A percentile compares a stretch with the other conserved stretches of the same genome.
Evolutionary conservation across 1,139 yeast genomes (phyloP).

Genomic region (Yarrowia galli): DNA sequence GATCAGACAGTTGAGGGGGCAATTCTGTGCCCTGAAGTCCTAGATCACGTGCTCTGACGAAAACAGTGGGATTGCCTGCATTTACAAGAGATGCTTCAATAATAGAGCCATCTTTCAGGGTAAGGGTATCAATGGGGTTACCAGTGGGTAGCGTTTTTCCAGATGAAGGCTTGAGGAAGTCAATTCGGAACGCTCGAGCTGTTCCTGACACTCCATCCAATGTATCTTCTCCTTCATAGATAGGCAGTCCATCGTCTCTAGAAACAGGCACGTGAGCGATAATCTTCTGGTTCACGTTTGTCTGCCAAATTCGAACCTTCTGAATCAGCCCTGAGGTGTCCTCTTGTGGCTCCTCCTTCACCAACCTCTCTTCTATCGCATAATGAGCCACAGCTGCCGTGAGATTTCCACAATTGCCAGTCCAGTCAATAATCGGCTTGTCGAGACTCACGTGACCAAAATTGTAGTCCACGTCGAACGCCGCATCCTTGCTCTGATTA

Average conservation of each 20-base stretch:
- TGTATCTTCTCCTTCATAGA: constrained; percentile 23
- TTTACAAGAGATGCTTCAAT: constrained; percentile 24
- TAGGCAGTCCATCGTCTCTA: constrained; percentile 8
- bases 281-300: constrained; percentile 15
- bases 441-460: constrained; percentile 38
- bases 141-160: constrained; percentile 32
- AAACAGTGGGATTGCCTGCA: constrained; percentile 31
- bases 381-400: constrained; percentile 37
- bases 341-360: constrained; percentile 2
- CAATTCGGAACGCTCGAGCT: constrained; percentile 26
- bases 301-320: constrained; percentile 34
- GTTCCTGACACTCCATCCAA: constrained; percentile 31
- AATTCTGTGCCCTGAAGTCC: constrained; percentile 15
- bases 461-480: constrained; percentile 29
- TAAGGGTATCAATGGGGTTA: not conserved
- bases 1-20: constrained; percentile 26
- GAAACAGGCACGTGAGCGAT: constrained; percentile 33
- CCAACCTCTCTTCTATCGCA: constrained; percentile 24
- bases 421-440: constrained; percentile 33
- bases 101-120: constrained; percentile 5
- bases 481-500: not conserved
- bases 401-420: constrained; percentile 28
- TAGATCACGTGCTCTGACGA: constrained; percentile 20
- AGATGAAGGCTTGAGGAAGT: constrained; percentile 28
- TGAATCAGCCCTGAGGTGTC: not conserved